Base-by-base conservation (phyloP, 345 rosid species). In the Eucalyptus dawsonii region DNA sequence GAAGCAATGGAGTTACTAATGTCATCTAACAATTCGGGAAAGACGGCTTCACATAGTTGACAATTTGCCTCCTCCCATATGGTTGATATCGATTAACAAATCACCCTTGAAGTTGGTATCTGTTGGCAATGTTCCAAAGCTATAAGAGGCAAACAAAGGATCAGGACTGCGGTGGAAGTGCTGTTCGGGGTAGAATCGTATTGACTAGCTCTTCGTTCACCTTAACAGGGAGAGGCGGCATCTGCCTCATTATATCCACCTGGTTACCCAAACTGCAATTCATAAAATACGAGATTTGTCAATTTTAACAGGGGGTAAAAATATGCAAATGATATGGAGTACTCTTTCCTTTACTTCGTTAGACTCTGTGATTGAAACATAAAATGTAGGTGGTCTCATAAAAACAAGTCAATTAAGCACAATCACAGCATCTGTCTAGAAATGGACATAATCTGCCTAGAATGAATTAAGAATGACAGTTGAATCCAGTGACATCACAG, bases 161-260 rank as follows among this genome's bases (percentile, higher is more conserved):
- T 91, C 93, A 93, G 62, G 88, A 91, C 89, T 80, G 92, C 91
- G 83, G 89, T 9, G 49, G 89, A 80, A 88, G 91, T 88, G 89
- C 80, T 67, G 93, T 50, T 21, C 69, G 88, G 80, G 92, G 90
- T 86, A 94, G 92, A 88, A 96, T 91, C 80, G 92, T 83, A 87
- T 90, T 87, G 50, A 92, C 94, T 29, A 96, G 95, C 58, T 92
- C 95, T 8, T 94, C 95, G 8, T 93, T 94, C 91, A 97, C 47
- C 90, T 65, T 92, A 81, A 91, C 95, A 3, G 96, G 95, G 45
- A 96, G 94, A 3, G 92, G 88, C 27, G 97, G 98, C 99, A 96
- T 96, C 94, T 91, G 95, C 93, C 93, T 93, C 98, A 94, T 96
- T 88, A 89, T 80, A 65, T 96, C 97, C 3, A 95, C 94, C 87